Percentiles rank a stretch among this genome's conserved stretches.
These are phyloP conservation scores for Pythium angustatum DNA, from an alignment of 352 stramenopile species.

Conservation along the genomic window DNA sequence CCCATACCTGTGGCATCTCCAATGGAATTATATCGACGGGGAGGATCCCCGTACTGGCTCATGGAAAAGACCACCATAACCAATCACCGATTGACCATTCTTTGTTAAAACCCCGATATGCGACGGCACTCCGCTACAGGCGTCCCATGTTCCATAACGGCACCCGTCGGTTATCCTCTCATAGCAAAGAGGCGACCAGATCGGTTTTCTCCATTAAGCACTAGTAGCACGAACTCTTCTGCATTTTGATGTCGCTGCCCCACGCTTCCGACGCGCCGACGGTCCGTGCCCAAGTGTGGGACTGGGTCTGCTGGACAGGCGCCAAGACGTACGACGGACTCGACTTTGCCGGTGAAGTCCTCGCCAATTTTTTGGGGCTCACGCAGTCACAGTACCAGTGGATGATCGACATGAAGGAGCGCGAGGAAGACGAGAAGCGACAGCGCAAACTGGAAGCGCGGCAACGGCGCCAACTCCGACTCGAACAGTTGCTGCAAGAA, in stretches of 20 bases:
- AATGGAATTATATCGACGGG: too few species aligned
- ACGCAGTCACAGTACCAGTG: slow-evolving; percentile 87
- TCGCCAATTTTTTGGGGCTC: slow-evolving; percentile 80
- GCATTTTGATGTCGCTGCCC: too few species aligned
- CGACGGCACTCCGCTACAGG: background rate
- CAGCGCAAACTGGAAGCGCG: slow-evolving; percentile 55
- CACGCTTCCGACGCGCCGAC: too few species aligned
- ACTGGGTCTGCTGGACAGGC: slow-evolving; percentile 68
- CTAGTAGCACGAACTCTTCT: too few species aligned
- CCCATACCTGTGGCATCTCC: too few species aligned
- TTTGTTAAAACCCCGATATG: slow-evolving; percentile 4
- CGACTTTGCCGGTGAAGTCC: slow-evolving; percentile 80
- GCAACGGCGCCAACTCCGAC: slow-evolving; percentile 62
- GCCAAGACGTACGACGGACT: slow-evolving; percentile 65
- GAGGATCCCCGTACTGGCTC: too few species aligned
- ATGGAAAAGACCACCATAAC: too few species aligned
- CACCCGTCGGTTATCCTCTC: slow-evolving; percentile 4
- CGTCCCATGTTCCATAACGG: background rate
- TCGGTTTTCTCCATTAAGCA: background rate
- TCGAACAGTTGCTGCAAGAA: slow-evolving; percentile 67
- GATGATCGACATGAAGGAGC: slow-evolving; percentile 74
- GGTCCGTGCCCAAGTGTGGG: slow-evolving; percentile 42
- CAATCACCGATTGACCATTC: too few species aligned
- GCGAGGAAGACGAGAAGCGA: slow-evolving; percentile 64
- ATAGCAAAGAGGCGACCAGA: background rate